Conservation (phyloP, 2,329 filamentous ascomycete genomes). For the Sphaerulina vaccinii region DNA sequence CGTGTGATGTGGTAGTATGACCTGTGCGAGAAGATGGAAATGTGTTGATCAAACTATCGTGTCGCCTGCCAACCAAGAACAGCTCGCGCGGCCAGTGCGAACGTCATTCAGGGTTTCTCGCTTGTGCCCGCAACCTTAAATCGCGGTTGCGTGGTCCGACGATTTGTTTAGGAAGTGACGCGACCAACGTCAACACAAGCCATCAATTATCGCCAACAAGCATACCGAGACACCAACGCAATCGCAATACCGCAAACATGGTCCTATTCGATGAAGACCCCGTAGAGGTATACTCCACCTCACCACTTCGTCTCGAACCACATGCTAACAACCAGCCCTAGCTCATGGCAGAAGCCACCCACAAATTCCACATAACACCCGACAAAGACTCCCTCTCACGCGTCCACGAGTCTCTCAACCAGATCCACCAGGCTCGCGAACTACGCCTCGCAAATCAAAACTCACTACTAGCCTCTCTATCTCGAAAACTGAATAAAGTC, state of each 20-base stretch:
- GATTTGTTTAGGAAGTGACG: slow-evolving; percentile 16
- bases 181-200: slow-evolving; percentile 15
- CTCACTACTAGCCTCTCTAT: slow-evolving; percentile 55
- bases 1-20: background rate
- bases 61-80: slow-evolving; percentile 16
- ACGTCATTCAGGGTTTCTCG: slow-evolving; percentile 11
- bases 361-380: slow-evolving; percentile 90
- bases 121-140: background rate
- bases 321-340: no score
- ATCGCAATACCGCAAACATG: slow-evolving; percentile 39
- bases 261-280: slow-evolving; percentile 97
- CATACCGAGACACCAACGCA: background rate
- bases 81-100: slow-evolving; percentile 10
- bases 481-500: slow-evolving; percentile 72
- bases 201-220: background rate
- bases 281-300: slow-evolving; percentile 62
- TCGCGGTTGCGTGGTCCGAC: slow-evolving; percentile 7
- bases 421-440: slow-evolving; percentile 80
- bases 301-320: slow-evolving; percentile 3
- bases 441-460: slow-evolving; percentile 58
- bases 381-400: slow-evolving; percentile 83
- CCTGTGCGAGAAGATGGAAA: background rate
- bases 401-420: slow-evolving; percentile 77
- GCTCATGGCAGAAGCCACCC: slow-evolving; percentile 85
- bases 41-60: background rate